phyloP scores from a whole-genome alignment of 345 rosid genomes.

The Hevea brasiliensis region DNA sequence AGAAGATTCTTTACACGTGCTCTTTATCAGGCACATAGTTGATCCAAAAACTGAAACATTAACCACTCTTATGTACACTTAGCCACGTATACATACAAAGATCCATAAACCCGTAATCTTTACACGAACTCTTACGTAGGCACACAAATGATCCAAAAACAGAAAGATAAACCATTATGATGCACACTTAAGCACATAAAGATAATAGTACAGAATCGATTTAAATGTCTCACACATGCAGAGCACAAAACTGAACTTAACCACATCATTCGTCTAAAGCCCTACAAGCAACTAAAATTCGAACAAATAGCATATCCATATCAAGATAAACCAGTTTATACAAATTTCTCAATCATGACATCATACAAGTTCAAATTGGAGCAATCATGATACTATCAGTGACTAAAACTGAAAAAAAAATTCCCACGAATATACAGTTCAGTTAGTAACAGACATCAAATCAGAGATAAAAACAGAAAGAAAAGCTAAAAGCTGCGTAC shows the following conservation, averaged over 20 bases:
- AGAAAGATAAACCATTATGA: not conserved
- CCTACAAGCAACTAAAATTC: constrained; percentile 7
- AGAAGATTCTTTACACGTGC: no score
- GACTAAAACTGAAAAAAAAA: constrained; percentile 1
- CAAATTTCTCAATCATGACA: constrained; percentile 1
- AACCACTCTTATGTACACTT: no score
- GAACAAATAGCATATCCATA: constrained; percentile 4
- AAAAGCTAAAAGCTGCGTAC: constrained; percentile 10
- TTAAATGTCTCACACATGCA: not conserved
- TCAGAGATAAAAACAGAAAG: not conserved
- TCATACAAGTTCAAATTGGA: constrained; percentile 7
- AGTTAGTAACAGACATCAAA: constrained; percentile 8
- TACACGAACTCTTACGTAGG: not conserved
- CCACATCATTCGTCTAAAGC: constrained; percentile 9
- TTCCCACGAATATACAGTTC: not conserved
- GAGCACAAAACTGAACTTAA: not conserved
- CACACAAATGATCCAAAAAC: constrained; percentile 2
- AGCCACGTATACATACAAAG: no score
- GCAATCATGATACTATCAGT: constrained; percentile 7
- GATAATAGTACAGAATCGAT: not conserved
- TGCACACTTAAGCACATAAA: not conserved
- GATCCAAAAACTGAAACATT: no score
- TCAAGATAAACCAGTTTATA: constrained; percentile 16
- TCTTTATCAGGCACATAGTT: no score
- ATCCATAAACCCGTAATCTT: no score